Conservation (phyloP, 495 filamentous ascomycete species). For the Penicillium longicatenatum region DNA sequence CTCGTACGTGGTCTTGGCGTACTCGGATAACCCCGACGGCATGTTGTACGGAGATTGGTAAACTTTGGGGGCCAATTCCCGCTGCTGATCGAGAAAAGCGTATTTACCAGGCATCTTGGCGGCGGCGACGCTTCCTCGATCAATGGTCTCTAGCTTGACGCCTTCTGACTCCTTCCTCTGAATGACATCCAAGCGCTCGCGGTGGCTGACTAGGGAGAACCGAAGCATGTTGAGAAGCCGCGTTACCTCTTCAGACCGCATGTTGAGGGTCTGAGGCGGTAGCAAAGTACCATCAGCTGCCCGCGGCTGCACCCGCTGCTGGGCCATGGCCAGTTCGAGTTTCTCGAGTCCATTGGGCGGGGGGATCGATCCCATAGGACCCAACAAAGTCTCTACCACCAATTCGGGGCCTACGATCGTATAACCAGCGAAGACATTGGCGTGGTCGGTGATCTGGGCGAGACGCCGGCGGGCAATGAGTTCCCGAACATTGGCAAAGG, state of each 20-base stretch:
- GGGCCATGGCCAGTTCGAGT: slow-evolving; percentile 51
- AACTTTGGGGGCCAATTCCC: slow-evolving; percentile 43
- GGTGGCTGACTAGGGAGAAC: slow-evolving; percentile 49
- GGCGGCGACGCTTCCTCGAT: slow-evolving; percentile 34
- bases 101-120: slow-evolving; percentile 46
- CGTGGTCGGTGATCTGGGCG: slow-evolving; percentile 53
- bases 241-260: slow-evolving; percentile 51
- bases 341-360: slow-evolving; percentile 49
- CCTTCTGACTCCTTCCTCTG: slow-evolving; percentile 48
- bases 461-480: slow-evolving; percentile 52
- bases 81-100: slow-evolving; percentile 48
- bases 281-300: slow-evolving; percentile 46
- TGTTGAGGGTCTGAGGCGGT: slow-evolving; percentile 48
- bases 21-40: slow-evolving; percentile 49
- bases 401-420: slow-evolving; percentile 50
- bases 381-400: slow-evolving; percentile 50
- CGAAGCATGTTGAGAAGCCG: slow-evolving; percentile 50
- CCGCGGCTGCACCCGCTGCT: slow-evolving; percentile 49
- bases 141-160: slow-evolving; percentile 38
- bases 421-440: slow-evolving; percentile 52
- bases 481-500: slow-evolving; percentile 52
- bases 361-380: slow-evolving; percentile 50
- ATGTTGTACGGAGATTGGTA: slow-evolving; percentile 54
- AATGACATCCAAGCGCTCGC: slow-evolving; percentile 48
- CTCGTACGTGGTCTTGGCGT: slow-evolving; percentile 44